phyloP scores from a whole-genome alignment of 495 filamentous ascomycete genomes.

The Hypoxylon lienhwacheense region DNA sequence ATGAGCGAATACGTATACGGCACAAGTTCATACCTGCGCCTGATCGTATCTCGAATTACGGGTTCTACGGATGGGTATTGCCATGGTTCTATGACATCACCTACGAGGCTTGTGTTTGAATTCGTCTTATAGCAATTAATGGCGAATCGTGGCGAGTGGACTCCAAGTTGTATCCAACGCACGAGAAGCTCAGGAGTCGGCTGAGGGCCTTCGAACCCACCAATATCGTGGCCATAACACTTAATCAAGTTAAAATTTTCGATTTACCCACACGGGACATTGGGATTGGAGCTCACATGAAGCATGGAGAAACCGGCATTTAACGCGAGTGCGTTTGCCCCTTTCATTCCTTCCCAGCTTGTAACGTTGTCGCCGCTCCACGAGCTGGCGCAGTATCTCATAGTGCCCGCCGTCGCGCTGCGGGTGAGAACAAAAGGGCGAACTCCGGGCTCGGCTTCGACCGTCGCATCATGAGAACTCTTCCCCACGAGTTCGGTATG shows the following conservation, averaged over 20 bases:
- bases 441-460: conserved; percentile 55
- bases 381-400: conserved; percentile 65
- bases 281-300: conserved; percentile 40
- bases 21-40: conserved; percentile 67
- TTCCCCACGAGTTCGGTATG: conserved; percentile 69
- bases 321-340: conserved; percentile 64
- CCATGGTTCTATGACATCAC: conserved; percentile 73
- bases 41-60: conserved; percentile 62
- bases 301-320: conserved; percentile 67
- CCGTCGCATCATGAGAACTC: conserved; percentile 64
- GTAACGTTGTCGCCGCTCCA: conserved; percentile 71
- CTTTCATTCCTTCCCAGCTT: conserved; percentile 69
- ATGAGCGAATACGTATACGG: conserved; percentile 68
- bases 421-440: conserved; percentile 68
- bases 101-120: conserved; percentile 58
- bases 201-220: conserved; percentile 71
- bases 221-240: conserved; percentile 71
- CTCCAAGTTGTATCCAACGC: conserved; percentile 70
- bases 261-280: background rate
- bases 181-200: conserved; percentile 68
- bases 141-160: conserved; percentile 67
- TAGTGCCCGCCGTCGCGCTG: conserved; percentile 67
- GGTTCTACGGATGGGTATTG: conserved; percentile 68
- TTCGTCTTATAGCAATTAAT: conserved; percentile 78
- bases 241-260: conserved; percentile 35